phyloP scores from a whole-genome alignment of 2,329 filamentous ascomycete genomes.

The Chalaropsis thielavioides region DNA sequence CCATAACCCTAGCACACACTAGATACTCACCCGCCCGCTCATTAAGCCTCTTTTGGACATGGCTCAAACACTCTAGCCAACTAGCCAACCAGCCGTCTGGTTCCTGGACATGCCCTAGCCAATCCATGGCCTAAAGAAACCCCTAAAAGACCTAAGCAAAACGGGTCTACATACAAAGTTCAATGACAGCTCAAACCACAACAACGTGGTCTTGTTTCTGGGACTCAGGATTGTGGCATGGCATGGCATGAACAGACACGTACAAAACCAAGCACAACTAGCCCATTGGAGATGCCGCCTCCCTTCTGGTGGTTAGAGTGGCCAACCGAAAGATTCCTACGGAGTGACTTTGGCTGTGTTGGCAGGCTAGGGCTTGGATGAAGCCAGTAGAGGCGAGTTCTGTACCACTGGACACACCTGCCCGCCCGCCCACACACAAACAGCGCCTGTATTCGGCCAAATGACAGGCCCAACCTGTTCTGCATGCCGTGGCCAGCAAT shows the following conservation, averaged over 20 bases:
- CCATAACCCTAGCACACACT: neutral
- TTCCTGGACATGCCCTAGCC: neutral
- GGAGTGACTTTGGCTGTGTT: neutral
- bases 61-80: conserved; percentile 5
- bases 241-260: neutral
- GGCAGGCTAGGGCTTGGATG: neutral
- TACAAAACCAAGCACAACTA: too few relatives aligned
- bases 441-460: neutral
- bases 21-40: neutral
- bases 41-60: neutral
- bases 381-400: too few relatives aligned
- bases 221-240: neutral
- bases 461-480: neutral
- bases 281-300: too few relatives aligned
- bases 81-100: neutral
- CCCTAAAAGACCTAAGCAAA: neutral
- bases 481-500: neutral
- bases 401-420: neutral
- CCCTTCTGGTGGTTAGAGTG: too few relatives aligned
- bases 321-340: neutral
- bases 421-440: neutral
- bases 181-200: neutral
- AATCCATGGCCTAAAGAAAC: neutral
- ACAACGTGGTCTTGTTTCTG: neutral
- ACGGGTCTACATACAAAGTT: neutral